Evolutionary conservation across 306 rosid species (phyloP).

Genomic region (Ammopiptanthus mongolicus): DNA sequence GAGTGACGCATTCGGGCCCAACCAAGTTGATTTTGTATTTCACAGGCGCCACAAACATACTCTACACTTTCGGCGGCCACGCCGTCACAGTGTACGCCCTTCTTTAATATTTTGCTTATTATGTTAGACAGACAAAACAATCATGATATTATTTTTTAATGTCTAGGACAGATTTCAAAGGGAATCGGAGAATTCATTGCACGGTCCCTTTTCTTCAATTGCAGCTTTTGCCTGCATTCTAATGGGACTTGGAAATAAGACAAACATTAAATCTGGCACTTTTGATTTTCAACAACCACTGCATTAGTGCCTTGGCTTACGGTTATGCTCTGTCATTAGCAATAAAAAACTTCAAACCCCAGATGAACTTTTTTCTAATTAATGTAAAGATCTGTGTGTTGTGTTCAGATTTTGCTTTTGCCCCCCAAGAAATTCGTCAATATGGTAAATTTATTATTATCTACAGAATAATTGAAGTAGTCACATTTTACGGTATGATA

Average conservation of each 20-base stretch:
- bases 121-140: slow-evolving; percentile 1
- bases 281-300: background rate
- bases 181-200: slow-evolving; percentile 13
- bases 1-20: slow-evolving; percentile 33
- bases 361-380: background rate
- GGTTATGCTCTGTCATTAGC: slow-evolving; percentile 15
- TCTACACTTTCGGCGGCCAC: slow-evolving; percentile 46
- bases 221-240: slow-evolving; percentile 35
- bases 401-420: background rate
- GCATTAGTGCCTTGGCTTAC: background rate
- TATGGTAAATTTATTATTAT: background rate
- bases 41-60: slow-evolving; percentile 44
- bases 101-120: slow-evolving; percentile 5
- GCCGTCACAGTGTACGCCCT: slow-evolving; percentile 36
- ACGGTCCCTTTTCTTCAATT: slow-evolving; percentile 14
- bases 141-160: slow-evolving; percentile 14
- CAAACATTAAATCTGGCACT: slow-evolving; percentile 17
- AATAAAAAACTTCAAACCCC: background rate
- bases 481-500: slow-evolving; percentile 7
- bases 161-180: background rate
- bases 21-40: slow-evolving; percentile 32
- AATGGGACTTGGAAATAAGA: slow-evolving; percentile 22
- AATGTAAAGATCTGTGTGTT: background rate
- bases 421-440: background rate
- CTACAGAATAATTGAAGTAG: background rate